A percentile compares a stretch with the other conserved stretches of the same genome.
These are phyloP conservation scores for Wilcoxina mikolae DNA, from an alignment of 495 filamentous ascomycete species.

Conservation along the genomic window DNA sequence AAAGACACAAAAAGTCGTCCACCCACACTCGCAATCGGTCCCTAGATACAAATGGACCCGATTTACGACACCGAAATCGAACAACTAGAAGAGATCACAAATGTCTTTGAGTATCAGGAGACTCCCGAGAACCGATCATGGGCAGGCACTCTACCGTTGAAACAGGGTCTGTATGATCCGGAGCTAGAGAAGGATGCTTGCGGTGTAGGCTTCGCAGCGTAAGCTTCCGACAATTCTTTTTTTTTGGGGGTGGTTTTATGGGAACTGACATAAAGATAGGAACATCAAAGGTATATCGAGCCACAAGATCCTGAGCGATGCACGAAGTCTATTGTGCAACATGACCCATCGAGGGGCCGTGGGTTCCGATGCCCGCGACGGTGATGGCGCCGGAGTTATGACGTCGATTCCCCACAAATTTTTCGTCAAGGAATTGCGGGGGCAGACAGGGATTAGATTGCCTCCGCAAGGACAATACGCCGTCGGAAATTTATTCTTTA, in stretches of 20 bases:
- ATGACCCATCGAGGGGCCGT: constrained; percentile 99
- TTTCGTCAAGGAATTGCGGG: constrained; percentile 95
- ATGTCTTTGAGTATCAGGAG: constrained; percentile 70
- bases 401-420: constrained; percentile 98
- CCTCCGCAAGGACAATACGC: constrained; percentile 89
- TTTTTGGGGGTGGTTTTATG: no score
- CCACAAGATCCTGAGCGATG: constrained; percentile 99
- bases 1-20: neutral
- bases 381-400: constrained; percentile 98
- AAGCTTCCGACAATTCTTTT: constrained; percentile 31
- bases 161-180: constrained; percentile 97
- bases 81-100: constrained; percentile 43
- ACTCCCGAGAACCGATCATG: constrained; percentile 79
- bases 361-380: constrained; percentile 92
- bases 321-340: constrained; percentile 90
- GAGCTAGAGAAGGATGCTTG: constrained; percentile 97
- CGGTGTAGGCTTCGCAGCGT: constrained; percentile 98
- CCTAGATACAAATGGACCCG: constrained; percentile 15
- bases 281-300: constrained; percentile 95
- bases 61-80: constrained; percentile 47
- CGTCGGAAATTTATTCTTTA: constrained; percentile 97
- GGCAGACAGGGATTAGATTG: constrained; percentile 69
- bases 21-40: neutral
- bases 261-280: constrained; percentile 34
- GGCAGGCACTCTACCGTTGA: constrained; percentile 87